Base-by-base conservation (phyloP, 129 eudicot genomes). In the Flaveria sonorensis region DNA sequence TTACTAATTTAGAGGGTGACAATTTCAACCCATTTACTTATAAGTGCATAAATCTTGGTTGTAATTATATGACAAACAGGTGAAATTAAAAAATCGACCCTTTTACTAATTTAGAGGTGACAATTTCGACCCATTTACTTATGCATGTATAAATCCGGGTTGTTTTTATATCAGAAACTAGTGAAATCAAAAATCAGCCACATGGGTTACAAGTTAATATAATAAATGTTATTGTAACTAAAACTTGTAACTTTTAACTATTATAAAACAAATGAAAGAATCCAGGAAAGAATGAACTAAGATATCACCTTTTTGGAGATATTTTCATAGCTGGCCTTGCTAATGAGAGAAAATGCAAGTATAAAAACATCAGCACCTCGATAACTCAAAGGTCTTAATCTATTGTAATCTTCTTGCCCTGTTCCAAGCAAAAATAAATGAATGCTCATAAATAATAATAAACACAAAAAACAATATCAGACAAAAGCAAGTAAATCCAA, bases 341-440 rank as follows among this genome's bases (percentile, higher is more conserved):
- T 87, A 68, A 90, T 90, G 63, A 90, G 89, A 68, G 96, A 90
- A 78, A 90, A 90, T 1, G 90, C 96, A 73, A 90, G 92, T 51
- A 90, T 88, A 86, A 90, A 90, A n/a, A 90, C 90, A 84, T 90
- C 90, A 75, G 96, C 96, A 62, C 96, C 96, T 6, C 90, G 96
- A 74, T 90, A 90, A 79, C 96, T 90, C 88, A 90, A 76, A 14
- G 96, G 96, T 70, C 96, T 90, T 59, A 90, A 76, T 80, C 96
- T 86, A 64, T 90, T 90, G 80, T 90, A 90, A 85, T 90, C 96
- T 82, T 90, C 96, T 72, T 90, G 96, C 6, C 96, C 96, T 90
- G 83, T 71, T 76, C 53, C 79, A 83, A 20, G 13, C 62, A 83
- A 62, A 28, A 43, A 59, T 32, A 63, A 30, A 63, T 0, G 32